These are phyloP conservation scores for Cyclostephanos invisitatus DNA, from an alignment of 108 stramenopile species.

Conservation along the genomic window DNA sequence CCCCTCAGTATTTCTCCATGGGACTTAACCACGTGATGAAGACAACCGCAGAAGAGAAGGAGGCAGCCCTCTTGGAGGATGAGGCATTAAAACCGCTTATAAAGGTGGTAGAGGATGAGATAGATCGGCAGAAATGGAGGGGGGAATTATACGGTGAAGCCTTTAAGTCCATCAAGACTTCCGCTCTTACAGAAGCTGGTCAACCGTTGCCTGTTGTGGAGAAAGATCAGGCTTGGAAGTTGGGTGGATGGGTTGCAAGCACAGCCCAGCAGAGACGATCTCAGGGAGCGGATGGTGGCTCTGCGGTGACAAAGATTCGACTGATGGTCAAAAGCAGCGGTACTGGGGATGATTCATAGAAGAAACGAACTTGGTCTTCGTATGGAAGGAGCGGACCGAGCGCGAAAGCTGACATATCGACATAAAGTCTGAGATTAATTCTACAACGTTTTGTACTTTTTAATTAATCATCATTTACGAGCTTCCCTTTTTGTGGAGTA, in stretches of 20 bases:
- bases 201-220: constrained; percentile 76
- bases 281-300: constrained; percentile 76
- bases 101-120: constrained; percentile 54
- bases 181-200: constrained; percentile 53
- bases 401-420: too few relatives aligned
- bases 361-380: too few relatives aligned
- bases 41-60: constrained; percentile 70
- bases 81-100: constrained; percentile 52
- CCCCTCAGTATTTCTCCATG: constrained; percentile 57
- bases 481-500: too few relatives aligned
- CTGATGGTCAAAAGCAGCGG: constrained; percentile 51
- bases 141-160: constrained; percentile 77
- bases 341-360: constrained; percentile 3
- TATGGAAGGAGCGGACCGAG: too few relatives aligned
- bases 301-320: constrained; percentile 77
- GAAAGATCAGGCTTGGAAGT: constrained; percentile 73
- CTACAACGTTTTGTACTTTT: too few relatives aligned
- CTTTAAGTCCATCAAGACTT: constrained; percentile 45
- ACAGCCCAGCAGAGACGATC: constrained; percentile 78
- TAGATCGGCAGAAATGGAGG: constrained; percentile 81
- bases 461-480: too few relatives aligned
- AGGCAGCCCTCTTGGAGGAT: constrained; percentile 64
- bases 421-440: background rate
- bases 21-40: constrained; percentile 77
- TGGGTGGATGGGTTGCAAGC: constrained; percentile 87